A percentile compares a stretch with the other conserved stretches of the same genome.
Conservation (phyloP, 2,329 filamentous ascomycete species). For the Stylonectria norvegica region DNA sequence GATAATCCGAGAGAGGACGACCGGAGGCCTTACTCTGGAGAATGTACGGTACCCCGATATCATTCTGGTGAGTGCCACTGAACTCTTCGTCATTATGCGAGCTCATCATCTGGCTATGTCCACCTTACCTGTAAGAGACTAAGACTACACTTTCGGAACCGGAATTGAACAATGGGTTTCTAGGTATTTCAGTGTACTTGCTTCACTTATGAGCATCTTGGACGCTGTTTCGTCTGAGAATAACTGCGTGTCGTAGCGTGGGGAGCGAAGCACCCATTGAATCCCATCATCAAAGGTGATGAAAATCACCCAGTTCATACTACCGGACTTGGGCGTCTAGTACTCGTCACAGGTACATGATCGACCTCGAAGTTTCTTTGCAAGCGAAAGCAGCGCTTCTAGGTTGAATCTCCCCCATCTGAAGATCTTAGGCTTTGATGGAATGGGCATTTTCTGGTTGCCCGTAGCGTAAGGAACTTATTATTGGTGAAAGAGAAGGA, state of each 20-base stretch:
- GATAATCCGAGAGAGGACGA: constrained; percentile 15
- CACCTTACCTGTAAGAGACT: constrained; percentile 16
- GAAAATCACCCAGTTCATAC: constrained; percentile 21
- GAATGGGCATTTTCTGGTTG: constrained; percentile 1
- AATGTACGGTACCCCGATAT: constrained; percentile 23
- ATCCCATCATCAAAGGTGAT: constrained; percentile 19
- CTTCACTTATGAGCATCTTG: constrained; percentile 21
- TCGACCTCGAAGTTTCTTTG: constrained; percentile 12
- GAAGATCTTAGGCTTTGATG: constrained; percentile 1
- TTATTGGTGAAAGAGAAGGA: no score
- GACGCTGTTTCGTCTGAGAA: constrained; percentile 12
- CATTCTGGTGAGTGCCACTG: constrained; percentile 15
- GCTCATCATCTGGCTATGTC: background rate
- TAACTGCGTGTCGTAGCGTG: constrained; percentile 4
- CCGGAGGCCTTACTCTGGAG: constrained; percentile 22
- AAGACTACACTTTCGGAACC: constrained; percentile 20
- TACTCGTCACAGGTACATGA: constrained; percentile 14
- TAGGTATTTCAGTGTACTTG: constrained; percentile 17
- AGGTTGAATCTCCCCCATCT: constrained; percentile 14
- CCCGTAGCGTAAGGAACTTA: no score
- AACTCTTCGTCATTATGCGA: background rate
- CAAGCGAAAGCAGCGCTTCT: constrained; percentile 15
- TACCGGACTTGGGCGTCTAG: constrained; percentile 12
- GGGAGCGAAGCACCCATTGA: constrained; percentile 20
- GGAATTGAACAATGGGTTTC: constrained; percentile 12